These are phyloP conservation scores for Pleurotus sapidus DNA, from an alignment of 768 basidiomycete genomes.

Conservation along the genomic window DNA sequence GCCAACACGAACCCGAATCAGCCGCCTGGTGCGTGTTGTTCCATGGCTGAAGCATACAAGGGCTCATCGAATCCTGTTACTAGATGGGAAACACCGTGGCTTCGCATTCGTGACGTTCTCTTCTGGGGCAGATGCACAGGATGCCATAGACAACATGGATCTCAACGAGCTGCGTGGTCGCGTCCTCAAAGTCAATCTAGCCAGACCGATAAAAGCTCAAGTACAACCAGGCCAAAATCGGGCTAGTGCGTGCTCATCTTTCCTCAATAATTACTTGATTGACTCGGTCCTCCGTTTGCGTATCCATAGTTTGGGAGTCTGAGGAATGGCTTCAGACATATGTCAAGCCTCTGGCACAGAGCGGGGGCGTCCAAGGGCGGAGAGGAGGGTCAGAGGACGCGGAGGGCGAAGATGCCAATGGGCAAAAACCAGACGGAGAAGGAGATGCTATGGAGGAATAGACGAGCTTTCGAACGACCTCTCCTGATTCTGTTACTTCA, in stretches of 20 bases:
- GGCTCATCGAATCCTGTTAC: neutral
- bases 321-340: constrained; percentile 90
- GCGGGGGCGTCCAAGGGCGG: constrained; percentile 66
- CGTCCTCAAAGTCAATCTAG: constrained; percentile 81
- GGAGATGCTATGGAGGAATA: constrained; percentile 70
- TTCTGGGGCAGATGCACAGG: constrained; percentile 81
- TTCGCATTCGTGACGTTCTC: constrained; percentile 92
- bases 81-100: constrained; percentile 84
- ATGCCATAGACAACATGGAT: constrained; percentile 99
- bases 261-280: neutral
- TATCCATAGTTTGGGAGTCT: constrained; percentile 75
- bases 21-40: constrained; percentile 48
- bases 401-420: constrained; percentile 22
- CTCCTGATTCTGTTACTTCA: no score
- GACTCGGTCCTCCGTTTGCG: no score
- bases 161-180: constrained; percentile 82
- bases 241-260: constrained; percentile 52
- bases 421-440: constrained; percentile 21
- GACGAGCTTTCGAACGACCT: constrained; percentile 4
- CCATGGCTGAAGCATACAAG: neutral
- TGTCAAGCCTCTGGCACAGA: constrained; percentile 73
- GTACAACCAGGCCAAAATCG: constrained; percentile 68
- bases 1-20: constrained; percentile 69
- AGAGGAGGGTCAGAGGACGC: constrained; percentile 17
- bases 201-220: constrained; percentile 75